Percentiles rank a stretch among this genome's conserved stretches.
These are phyloP conservation scores for Picochlorum sp. DNA, from an alignment of 139 green algal genomes.

Conservation along the genomic window DNA sequence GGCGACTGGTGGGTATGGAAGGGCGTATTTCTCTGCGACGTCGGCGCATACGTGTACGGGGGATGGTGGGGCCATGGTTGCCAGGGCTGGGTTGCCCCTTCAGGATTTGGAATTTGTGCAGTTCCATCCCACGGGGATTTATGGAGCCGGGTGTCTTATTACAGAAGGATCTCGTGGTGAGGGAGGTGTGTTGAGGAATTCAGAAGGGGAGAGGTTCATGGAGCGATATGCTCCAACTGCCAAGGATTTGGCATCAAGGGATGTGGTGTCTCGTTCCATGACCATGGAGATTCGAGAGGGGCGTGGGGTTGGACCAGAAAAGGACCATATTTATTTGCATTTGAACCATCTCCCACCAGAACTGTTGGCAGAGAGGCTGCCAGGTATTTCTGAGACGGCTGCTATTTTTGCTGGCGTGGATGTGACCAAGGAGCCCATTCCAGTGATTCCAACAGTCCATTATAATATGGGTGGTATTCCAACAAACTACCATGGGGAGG, in stretches of 20 bases:
- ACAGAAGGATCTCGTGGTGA: constrained; percentile 94
- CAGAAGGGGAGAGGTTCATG: constrained; percentile 98
- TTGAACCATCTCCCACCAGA: constrained; percentile 96
- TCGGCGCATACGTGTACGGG: constrained; percentile 97
- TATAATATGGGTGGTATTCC: constrained; percentile 99
- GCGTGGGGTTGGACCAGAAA: constrained; percentile 51
- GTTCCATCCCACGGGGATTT: constrained; percentile 99
- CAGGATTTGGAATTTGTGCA: constrained; percentile 93
- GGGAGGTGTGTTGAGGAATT: constrained; percentile 95
- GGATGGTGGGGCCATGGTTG: constrained; percentile 92
- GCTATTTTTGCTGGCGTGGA: constrained; percentile 93
- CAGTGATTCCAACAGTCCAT: constrained; percentile 96
- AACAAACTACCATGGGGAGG: constrained; percentile 87
- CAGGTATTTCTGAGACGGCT: constrained; percentile 94
- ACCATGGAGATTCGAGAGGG: constrained; percentile 91
- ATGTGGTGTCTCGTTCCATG: constrained; percentile 93
- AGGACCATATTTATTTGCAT: constrained; percentile 98
- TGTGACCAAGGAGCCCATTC: constrained; percentile 41
- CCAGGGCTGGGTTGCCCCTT: constrained; percentile 85
- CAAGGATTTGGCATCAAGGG: constrained; percentile 95
- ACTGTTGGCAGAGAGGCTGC: constrained; percentile 91
- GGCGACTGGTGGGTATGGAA: constrained; percentile 93
- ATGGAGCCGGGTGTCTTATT: constrained; percentile 98
- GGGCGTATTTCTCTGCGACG: constrained; percentile 94
- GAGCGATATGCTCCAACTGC: constrained; percentile 95